Evolutionary conservation across 257 asterid genomes (phyloP).

Genomic region (Scutellaria galericulata): DNA sequence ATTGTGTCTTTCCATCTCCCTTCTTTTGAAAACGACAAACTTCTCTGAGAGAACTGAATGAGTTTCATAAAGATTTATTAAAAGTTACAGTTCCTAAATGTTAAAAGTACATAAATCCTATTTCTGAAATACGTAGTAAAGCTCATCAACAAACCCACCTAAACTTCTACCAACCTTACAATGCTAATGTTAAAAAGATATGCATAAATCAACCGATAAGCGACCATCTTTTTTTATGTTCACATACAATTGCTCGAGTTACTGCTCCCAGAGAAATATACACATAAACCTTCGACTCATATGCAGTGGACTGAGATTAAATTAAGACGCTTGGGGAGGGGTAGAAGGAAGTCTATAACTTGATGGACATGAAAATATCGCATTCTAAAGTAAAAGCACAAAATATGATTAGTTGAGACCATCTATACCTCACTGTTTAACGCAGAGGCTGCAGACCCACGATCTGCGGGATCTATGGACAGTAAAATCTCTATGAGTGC

Average conservation of each 20-base stretch:
- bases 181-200: not conserved
- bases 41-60: not conserved
- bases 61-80: too few relatives aligned
- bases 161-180: not conserved
- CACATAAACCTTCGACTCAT: not conserved
- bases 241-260: not conserved
- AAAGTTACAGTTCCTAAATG: too few relatives aligned
- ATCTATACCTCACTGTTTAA: constrained; percentile 79
- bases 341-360: not conserved
- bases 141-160: not conserved
- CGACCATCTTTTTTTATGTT: constrained; percentile 27
- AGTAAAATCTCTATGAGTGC: constrained; percentile 77
- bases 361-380: not conserved
- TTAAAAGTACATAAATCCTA: too few relatives aligned
- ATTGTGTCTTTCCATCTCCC: not conserved
- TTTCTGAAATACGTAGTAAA: too few relatives aligned
- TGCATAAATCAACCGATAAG: not conserved
- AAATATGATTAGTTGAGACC: constrained; percentile 2
- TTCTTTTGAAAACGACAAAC: not conserved
- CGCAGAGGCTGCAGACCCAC: constrained; percentile 90
- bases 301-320: not conserved
- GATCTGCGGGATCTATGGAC: constrained; percentile 85
- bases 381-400: constrained; percentile 23
- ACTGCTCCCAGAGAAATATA: not conserved
- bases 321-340: constrained; percentile 30